These are phyloP conservation scores for Yarrowia sp. DNA, from an alignment of 805 yeast genomes.

Conservation along the genomic window DNA sequence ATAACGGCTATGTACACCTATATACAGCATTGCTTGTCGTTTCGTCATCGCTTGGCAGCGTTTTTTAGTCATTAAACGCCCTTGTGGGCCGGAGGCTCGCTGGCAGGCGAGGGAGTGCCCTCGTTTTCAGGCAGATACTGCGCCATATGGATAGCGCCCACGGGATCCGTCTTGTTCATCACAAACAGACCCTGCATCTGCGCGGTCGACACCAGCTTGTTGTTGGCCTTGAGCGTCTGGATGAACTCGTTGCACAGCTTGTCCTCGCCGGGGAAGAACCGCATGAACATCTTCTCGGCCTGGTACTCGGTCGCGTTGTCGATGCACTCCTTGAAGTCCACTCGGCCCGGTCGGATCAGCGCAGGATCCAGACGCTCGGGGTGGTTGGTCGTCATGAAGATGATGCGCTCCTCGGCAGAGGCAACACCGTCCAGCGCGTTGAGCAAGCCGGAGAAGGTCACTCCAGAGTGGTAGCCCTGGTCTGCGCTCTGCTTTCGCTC, in stretches of 20 bases:
- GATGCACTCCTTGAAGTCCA: conserved; percentile 76
- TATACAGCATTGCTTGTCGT: conserved; percentile 12
- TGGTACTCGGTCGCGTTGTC: conserved; percentile 87
- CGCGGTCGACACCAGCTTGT: conserved; percentile 76
- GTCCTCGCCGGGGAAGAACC: conserved; percentile 71
- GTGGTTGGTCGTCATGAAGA: conserved; percentile 98
- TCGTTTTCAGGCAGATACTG: conserved; percentile 25
- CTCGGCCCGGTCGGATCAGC: conserved; percentile 88
- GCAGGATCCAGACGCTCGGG: conserved; percentile 95
- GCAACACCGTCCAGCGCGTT: conserved; percentile 98
- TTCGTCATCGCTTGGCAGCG: not conserved
- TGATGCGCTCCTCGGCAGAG: conserved; percentile 91
- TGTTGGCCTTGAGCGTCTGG: conserved; percentile 47
- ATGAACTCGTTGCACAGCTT: conserved; percentile 54
- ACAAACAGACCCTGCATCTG: conserved; percentile 95
- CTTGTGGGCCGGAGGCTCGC: conserved; percentile 15
- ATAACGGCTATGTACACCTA: not conserved
- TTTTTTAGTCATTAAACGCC: not conserved
- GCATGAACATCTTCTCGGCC: conserved; percentile 75
- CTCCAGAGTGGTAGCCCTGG: conserved; percentile 79
- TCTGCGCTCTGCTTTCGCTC: conserved; percentile 74
- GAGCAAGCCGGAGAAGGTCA: conserved; percentile 89
- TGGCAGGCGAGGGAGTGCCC: conserved; percentile 9
- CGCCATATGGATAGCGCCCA: conserved; percentile 67
- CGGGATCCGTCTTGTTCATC: conserved; percentile 80